phyloP scores from a whole-genome alignment of 495 filamentous ascomycete genomes.

The Lophiotrema nucula region DNA sequence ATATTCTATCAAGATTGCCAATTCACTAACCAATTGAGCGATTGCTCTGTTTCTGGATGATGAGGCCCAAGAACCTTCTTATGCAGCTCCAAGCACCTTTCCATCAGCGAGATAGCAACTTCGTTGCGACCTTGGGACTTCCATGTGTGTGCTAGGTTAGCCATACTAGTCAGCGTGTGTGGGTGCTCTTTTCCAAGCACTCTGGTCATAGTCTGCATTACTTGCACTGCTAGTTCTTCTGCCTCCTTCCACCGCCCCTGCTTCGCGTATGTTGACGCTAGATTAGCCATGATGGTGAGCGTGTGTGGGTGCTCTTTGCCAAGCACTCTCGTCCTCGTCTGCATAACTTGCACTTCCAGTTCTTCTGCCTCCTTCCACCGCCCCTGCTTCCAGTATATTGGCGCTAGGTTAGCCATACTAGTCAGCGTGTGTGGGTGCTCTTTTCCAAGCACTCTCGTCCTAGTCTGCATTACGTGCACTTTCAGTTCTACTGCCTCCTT shows the following conservation, averaged over 20 bases:
- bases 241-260: neutral
- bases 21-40: neutral
- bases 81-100: slow-evolving; percentile 11
- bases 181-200: slow-evolving; percentile 1
- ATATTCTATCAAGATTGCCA: too few species aligned
- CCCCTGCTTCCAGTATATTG: neutral
- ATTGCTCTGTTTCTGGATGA: slow-evolving; percentile 8
- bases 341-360: neutral
- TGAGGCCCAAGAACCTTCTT: slow-evolving; percentile 9
- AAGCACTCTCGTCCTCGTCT: neutral
- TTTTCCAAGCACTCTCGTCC: neutral
- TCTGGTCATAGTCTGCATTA: neutral
- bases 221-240: slow-evolving; percentile 1
- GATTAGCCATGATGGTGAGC: neutral
- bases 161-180: neutral
- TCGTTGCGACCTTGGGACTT: slow-evolving; percentile 11
- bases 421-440: slow-evolving; percentile 2
- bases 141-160: slow-evolving; percentile 1
- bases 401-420: neutral
- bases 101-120: slow-evolving; percentile 12
- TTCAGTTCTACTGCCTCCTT: neutral
- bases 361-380: neutral
- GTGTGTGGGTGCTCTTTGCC: slow-evolving; percentile 4
- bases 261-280: neutral
- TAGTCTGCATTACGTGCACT: neutral